These are phyloP conservation scores for Aspergillus udagawae DNA, from an alignment of 2,329 filamentous ascomycete species.

Conservation along the genomic window DNA sequence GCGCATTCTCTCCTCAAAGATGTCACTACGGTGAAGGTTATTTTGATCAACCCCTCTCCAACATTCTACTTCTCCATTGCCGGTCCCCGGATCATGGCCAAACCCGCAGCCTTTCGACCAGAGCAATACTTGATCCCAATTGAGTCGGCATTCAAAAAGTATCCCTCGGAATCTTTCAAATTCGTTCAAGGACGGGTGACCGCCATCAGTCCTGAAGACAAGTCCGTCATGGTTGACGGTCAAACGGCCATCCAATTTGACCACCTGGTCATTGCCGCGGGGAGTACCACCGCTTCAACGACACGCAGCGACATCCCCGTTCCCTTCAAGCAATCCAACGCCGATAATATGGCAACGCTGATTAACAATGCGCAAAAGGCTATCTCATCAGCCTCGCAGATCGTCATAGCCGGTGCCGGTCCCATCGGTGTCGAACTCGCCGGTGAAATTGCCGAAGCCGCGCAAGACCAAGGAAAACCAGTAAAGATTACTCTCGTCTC, in stretches of 20 bases:
- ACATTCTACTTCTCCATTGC: constrained; percentile 53
- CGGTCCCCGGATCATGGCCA: constrained; percentile 51
- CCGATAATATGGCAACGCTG: constrained; percentile 29
- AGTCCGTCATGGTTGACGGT: constrained; percentile 42
- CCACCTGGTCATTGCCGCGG: constrained; percentile 55
- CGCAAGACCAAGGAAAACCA: constrained; percentile 27
- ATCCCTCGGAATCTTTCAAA: constrained; percentile 44
- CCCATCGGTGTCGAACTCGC: constrained; percentile 48
- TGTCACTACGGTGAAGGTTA: constrained; percentile 41
- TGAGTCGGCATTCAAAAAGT: constrained; percentile 48
- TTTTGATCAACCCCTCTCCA: constrained; percentile 51
- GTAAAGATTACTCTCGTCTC: constrained; percentile 40
- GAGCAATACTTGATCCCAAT: constrained; percentile 50
- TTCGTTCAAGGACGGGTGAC: constrained; percentile 51
- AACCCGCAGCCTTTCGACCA: constrained; percentile 43
- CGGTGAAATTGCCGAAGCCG: constrained; percentile 46
- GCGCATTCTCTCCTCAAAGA: constrained; percentile 37
- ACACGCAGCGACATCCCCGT: constrained; percentile 28
- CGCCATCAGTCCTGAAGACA: constrained; percentile 40
- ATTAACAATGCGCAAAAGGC: constrained; percentile 33
- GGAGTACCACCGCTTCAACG: constrained; percentile 45
- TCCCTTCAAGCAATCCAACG: constrained; percentile 44
- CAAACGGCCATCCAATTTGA: constrained; percentile 44
- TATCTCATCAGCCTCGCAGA: constrained; percentile 37
- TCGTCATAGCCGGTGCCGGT: constrained; percentile 49